Conservation (phyloP, 345 rosid species). For the Hevea brasiliensis region DNA sequence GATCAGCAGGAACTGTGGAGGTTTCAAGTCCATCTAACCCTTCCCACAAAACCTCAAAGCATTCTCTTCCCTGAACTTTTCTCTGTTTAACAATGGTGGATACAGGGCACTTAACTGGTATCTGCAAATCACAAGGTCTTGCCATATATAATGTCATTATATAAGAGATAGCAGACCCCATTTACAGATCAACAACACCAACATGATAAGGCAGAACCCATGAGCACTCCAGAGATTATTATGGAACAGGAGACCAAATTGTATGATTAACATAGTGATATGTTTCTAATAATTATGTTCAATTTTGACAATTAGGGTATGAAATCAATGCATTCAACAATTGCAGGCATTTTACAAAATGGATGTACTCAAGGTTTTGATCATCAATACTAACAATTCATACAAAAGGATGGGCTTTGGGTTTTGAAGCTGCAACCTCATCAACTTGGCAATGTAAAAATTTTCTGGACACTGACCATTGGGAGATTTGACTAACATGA, state of each 20-base stretch:
- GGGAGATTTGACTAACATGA: not conserved
- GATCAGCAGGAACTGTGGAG: constrained; percentile 76
- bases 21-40: constrained; percentile 57
- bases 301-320: too few species aligned
- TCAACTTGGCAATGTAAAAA: not conserved
- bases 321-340: not conserved
- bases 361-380: not conserved
- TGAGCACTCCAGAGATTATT: too few species aligned
- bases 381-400: not conserved
- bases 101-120: constrained; percentile 74
- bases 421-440: not conserved
- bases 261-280: not conserved
- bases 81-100: constrained; percentile 64
- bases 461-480: not conserved
- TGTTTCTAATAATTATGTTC: not conserved
- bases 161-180: not conserved
- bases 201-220: not conserved
- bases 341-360: not conserved
- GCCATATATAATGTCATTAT: not conserved
- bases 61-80: constrained; percentile 67
- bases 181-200: not conserved
- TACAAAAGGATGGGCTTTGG: not conserved
- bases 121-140: constrained; percentile 38
- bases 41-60: constrained; percentile 82
- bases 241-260: not conserved